Conservation (phyloP, 2,329 filamentous ascomycete genomes). For the Paraphaeosphaeria minitans region DNA sequence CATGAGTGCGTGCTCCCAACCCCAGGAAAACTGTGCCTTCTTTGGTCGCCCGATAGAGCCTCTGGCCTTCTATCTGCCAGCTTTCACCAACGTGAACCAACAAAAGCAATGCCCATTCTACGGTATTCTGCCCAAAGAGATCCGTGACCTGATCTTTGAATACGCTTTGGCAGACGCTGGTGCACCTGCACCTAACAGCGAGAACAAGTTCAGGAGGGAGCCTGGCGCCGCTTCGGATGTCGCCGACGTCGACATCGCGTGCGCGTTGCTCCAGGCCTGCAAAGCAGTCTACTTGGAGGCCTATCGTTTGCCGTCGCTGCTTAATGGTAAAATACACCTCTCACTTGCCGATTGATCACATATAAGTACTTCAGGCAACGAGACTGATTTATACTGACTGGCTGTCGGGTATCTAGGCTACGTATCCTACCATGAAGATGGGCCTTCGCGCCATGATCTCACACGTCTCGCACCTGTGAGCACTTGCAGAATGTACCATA, state of each 20-base stretch:
- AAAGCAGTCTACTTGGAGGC: conserved; percentile 30
- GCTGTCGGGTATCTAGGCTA: not conserved
- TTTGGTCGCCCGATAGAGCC: conserved; percentile 9
- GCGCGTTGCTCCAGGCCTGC: conserved; percentile 23
- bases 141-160: conserved; percentile 24
- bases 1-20: not conserved
- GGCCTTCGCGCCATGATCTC: conserved; percentile 1
- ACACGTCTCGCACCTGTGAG: not conserved
- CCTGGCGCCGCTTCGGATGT: not conserved
- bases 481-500: not conserved
- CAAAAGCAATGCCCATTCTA: conserved; percentile 18
- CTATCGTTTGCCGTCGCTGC: conserved; percentile 17
- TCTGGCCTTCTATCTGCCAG: conserved; percentile 6
- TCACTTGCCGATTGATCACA: not conserved
- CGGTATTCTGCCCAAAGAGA: conserved; percentile 19
- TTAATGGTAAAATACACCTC: conserved; percentile 15
- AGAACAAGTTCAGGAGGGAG: not conserved
- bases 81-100: conserved; percentile 12
- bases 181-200: conserved; percentile 13
- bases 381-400: not conserved
- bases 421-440: not conserved
- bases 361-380: not conserved
- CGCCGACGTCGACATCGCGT: conserved; percentile 14
- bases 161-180: conserved; percentile 15
- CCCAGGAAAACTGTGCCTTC: conserved; percentile 3